phyloP scores from a whole-genome alignment of 768 basidiomycete genomes.

The Russula olivacea region DNA sequence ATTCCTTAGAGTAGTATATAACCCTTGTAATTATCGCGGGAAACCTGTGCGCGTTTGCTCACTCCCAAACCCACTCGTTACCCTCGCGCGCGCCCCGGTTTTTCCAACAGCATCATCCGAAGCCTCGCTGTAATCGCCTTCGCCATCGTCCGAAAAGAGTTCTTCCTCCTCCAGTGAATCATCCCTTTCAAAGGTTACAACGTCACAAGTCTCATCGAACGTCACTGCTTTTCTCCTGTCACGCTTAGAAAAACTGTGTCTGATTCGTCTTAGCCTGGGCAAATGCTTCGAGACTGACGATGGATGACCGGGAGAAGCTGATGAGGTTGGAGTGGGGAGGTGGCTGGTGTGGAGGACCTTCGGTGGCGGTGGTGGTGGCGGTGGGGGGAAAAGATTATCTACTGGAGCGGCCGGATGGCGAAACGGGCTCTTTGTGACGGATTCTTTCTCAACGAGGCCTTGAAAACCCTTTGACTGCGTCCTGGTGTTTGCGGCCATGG shows the following conservation, averaged over 20 bases:
- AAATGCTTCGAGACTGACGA: constrained; percentile 66
- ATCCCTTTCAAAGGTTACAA: constrained; percentile 70
- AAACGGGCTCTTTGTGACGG: constrained; percentile 82
- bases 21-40: too few species aligned
- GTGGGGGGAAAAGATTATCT: constrained; percentile 30
- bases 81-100: too few species aligned
- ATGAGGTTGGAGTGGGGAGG: constrained; percentile 28
- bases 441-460: constrained; percentile 66
- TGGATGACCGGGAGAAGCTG: constrained; percentile 53
- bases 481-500: too few species aligned
- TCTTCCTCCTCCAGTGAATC: constrained; percentile 36
- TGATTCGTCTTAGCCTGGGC: constrained; percentile 66
- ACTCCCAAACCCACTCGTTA: too few species aligned
- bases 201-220: constrained; percentile 74
- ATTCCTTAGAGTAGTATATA: too few species aligned
- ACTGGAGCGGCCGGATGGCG: constrained; percentile 32
- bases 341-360: constrained; percentile 11
- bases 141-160: constrained; percentile 39
- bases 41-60: too few species aligned
- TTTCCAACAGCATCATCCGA: too few species aligned
- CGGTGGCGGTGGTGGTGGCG: constrained; percentile 20
- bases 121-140: constrained; percentile 27
- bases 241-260: constrained; percentile 28
- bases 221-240: constrained; percentile 72
- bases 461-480: constrained; percentile 74